Conservation (phyloP, 2,329 filamentous ascomycete genomes). For the Colletotrichum sidae region DNA sequence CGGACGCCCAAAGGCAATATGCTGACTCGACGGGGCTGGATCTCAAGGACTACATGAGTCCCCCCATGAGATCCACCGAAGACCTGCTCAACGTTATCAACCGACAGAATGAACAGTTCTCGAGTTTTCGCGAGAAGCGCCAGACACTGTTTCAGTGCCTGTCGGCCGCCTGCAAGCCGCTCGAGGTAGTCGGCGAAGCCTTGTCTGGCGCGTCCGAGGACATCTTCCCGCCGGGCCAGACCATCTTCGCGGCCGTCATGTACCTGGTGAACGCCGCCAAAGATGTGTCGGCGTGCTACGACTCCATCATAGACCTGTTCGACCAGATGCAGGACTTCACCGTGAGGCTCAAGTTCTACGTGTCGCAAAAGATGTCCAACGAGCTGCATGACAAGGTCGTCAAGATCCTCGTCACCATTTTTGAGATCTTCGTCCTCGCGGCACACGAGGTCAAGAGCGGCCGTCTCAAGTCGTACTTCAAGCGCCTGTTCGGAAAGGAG, state of each 20-base stretch:
- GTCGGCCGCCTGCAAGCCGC: constrained; percentile 46
- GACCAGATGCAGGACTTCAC: constrained; percentile 57
- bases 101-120: constrained; percentile 50
- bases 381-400: constrained; percentile 54
- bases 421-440: constrained; percentile 58
- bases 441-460: constrained; percentile 55
- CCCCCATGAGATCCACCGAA: constrained; percentile 47
- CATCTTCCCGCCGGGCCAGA: constrained; percentile 53
- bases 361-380: constrained; percentile 50
- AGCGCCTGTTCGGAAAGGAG: constrained; percentile 52
- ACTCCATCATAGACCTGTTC: constrained; percentile 58
- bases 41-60: constrained; percentile 47
- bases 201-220: constrained; percentile 50
- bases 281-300: constrained; percentile 57
- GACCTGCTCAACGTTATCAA: constrained; percentile 48
- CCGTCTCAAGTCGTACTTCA: constrained; percentile 54
- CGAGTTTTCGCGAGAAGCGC: constrained; percentile 50
- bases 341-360: constrained; percentile 53
- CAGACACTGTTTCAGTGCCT: constrained; percentile 50
- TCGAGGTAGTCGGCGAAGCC: constrained; percentile 54
- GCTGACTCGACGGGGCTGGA: constrained; percentile 43
- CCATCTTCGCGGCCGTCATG: constrained; percentile 56
- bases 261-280: constrained; percentile 57
- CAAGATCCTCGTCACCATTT: constrained; percentile 55
- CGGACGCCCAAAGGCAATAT: constrained; percentile 49